Evolutionary conservation across 2,329 filamentous ascomycete genomes (phyloP).

Genomic region (Phoma sp.): DNA sequence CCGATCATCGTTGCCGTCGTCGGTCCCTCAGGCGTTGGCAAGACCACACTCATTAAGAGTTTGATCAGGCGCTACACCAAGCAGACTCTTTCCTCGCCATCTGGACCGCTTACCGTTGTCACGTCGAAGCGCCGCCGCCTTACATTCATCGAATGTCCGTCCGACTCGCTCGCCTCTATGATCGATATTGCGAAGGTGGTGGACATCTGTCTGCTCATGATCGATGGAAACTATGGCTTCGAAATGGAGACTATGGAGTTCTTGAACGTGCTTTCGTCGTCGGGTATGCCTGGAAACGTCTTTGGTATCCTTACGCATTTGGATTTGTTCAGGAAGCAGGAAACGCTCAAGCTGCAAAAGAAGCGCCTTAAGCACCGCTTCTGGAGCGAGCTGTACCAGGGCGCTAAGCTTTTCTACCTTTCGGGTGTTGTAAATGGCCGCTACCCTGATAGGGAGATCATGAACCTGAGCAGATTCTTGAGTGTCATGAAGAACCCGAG

Average conservation of each 20-base stretch:
- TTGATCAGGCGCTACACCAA: conserved; percentile 94
- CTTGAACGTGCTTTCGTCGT: conserved; percentile 87
- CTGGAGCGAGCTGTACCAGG: conserved; percentile 96
- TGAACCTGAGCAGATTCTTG: conserved; percentile 93
- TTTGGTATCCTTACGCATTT: conserved; percentile 97
- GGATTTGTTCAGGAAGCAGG: conserved; percentile 93
- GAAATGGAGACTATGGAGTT: conserved; percentile 99
- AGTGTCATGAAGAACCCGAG: conserved; percentile 99
- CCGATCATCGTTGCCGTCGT: conserved; percentile 93
- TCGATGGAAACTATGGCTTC: conserved; percentile 97
- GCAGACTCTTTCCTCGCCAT: conserved; percentile 86
- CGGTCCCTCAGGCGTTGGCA: conserved; percentile 90
- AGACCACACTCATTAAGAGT: conserved; percentile 94
- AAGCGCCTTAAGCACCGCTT: conserved; percentile 94
- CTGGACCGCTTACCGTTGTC: conserved; percentile 92
- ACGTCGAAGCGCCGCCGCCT: conserved; percentile 94
- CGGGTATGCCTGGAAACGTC: conserved; percentile 97
- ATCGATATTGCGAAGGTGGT: conserved; percentile 97
- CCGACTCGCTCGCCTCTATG: conserved; percentile 90
- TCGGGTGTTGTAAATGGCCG: conserved; percentile 95
- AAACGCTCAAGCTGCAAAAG: conserved; percentile 89
- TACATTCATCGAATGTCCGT: conserved; percentile 97
- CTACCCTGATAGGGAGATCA: conserved; percentile 94
- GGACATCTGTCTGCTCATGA: conserved; percentile 96
- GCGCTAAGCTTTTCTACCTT: conserved; percentile 95